A percentile compares a stretch with the other conserved stretches of the same genome.
Conservation (phyloP, 208 protist species). For the Entamoeba nuttalli region DNA sequence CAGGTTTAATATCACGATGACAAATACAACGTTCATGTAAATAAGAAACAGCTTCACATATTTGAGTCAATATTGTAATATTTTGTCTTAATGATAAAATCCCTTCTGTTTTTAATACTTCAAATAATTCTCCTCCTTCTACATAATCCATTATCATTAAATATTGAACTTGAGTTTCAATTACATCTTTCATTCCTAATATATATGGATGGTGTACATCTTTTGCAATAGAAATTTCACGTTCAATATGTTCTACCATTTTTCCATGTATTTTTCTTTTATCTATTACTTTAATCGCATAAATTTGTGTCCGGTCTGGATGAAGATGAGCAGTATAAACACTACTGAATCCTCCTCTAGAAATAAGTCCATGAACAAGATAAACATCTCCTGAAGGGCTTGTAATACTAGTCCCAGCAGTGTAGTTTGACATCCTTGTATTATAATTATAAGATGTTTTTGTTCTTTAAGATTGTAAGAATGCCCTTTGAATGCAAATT, state of each 20-base stretch:
- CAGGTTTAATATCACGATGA: background rate
- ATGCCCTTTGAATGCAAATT: no score
- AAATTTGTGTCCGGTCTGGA: background rate
- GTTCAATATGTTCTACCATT: background rate
- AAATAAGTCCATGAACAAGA: background rate
- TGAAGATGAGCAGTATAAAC: background rate
- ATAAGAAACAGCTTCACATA: background rate
- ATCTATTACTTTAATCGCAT: background rate
- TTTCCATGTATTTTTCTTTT: background rate
- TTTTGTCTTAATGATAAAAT: background rate
- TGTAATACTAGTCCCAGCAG: background rate
- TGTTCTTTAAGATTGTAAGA: no score
- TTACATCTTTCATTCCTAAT: background rate
- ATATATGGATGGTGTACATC: background rate
- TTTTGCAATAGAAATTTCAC: background rate
- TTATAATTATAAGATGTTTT: no score
- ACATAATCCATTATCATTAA: background rate
- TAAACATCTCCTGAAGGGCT: background rate
- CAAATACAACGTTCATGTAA: background rate
- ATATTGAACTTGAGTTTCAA: background rate
- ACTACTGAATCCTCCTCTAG: background rate
- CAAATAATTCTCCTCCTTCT: background rate
- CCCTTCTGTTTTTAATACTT: background rate
- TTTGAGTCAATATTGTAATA: background rate
- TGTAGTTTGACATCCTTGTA: background rate